Base-by-base conservation (phyloP, 116 monocot species). In the Zostera marina region DNA sequence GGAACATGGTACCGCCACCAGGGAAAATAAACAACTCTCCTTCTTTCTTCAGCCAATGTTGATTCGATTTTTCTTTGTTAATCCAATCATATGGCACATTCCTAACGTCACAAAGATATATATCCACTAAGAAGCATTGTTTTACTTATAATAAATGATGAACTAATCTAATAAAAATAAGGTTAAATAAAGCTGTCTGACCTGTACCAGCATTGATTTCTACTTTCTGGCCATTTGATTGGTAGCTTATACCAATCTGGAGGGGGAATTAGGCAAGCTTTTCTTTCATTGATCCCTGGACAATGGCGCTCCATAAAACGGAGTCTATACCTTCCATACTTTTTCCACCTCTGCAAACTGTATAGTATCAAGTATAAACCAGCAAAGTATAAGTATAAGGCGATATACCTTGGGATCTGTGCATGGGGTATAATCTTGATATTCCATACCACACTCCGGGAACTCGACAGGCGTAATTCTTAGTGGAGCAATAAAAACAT, bases 61-160 rank as follows among this genome's bases (percentile, higher is more conserved):
- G 94, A 70, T 96, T 88, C 16, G 88, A 84, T 63, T 96, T 96
- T 63, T 88, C 59, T 25, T 66, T 88, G 68, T 96, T 88, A 61
- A 96, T 96, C 88, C 88, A 96, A 45, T 96, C 76, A 67, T 96
- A 88, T 4, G 94, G 88, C 12, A 96, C 88, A 68, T 96, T 96
- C 69, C 92, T 92, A 61, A 39, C 32, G 53, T 23, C 15, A 61
- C 12, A 23, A 61, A 11, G 4, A 61, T 2, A 32, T 40, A 10
- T 5, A 44, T n/a, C n/a, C n/a, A n/a, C n/a, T n/a, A n/a, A n/a
- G n/a, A 41, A 58, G 11, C 41, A 46, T 11, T 61, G 32, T 3
- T 32, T 32, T 32, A 32, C 32, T 32, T 32, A 32, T 5, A 32
- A 32, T 2, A 32, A 32, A 32, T 32, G 32, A 32, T 32, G 0